A percentile compares a stretch with the other conserved stretches of the same genome.
phyloP scores from a whole-genome alignment of 2,329 filamentous ascomycete species.

The Fusarium dlaminii region DNA sequence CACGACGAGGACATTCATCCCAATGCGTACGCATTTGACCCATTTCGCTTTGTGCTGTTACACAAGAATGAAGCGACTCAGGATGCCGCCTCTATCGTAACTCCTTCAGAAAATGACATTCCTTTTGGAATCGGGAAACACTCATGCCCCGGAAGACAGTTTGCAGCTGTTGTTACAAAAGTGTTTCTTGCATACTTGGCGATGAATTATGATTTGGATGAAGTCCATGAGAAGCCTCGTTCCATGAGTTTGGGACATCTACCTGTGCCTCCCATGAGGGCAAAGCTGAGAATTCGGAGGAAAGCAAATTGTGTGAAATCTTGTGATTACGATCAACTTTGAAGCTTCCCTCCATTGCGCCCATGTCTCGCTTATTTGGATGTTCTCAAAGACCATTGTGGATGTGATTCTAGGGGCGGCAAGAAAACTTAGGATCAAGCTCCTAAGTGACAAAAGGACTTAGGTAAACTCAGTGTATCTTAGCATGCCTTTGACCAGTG shows the following conservation, averaged over 20 bases:
- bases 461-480: fast-evolving
- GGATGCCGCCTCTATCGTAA: neutral
- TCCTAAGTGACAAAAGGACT: fast-evolving
- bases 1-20: neutral
- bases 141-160: neutral
- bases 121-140: neutral
- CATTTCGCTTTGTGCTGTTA: neutral
- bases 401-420: fast-evolving
- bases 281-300: neutral
- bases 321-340: fast-evolving
- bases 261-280: neutral
- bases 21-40: neutral
- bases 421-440: neutral
- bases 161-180: neutral
- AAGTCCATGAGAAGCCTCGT: fast-evolving
- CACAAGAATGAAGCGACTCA: too few species aligned
- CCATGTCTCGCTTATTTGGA: fast-evolving
- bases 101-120: neutral
- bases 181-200: neutral
- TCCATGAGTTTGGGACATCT: neutral
- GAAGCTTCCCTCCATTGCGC: fast-evolving
- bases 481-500: fast-evolving
- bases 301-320: fast-evolving
- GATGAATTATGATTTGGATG: neutral
- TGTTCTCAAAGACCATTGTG: fast-evolving